Percentiles rank a stretch among this genome's conserved stretches.
Evolutionary conservation across 306 rosid genomes (phyloP).

Genomic region (Vicia villosa): DNA sequence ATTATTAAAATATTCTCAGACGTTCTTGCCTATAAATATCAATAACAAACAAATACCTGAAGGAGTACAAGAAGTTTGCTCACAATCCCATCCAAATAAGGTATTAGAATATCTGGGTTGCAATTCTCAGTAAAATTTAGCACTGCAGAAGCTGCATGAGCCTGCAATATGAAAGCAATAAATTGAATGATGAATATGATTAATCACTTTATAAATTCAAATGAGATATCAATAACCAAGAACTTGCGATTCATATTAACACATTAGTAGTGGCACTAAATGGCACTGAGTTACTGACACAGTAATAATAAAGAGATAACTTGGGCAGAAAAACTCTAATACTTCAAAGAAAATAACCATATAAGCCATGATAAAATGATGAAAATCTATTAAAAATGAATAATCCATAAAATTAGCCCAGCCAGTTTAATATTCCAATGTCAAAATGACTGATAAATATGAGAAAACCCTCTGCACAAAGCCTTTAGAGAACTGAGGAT

Average conservation of each 20-base stretch:
- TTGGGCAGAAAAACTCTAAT: constrained; percentile 19
- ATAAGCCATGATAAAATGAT: constrained; percentile 7
- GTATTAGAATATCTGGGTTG: constrained; percentile 62
- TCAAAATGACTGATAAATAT: constrained; percentile 2
- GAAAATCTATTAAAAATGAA: not conserved
- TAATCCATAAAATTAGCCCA: not conserved
- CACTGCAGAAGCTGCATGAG: constrained; percentile 84
- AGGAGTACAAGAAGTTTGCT: constrained; percentile 70
- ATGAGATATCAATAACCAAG: constrained; percentile 18
- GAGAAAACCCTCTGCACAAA: constrained; percentile 7
- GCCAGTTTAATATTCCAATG: constrained; percentile 11
- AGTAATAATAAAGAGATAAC: not conserved
- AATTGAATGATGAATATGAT: constrained; percentile 15
- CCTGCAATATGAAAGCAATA: constrained; percentile 47
- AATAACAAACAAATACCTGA: constrained; percentile 53
- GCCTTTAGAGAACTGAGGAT: constrained; percentile 10
- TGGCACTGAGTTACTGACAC: not conserved
- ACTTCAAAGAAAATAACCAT: constrained; percentile 12
- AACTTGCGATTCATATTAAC: constrained; percentile 18
- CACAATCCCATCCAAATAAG: constrained; percentile 74
- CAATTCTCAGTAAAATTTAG: constrained; percentile 78
- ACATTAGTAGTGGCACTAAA: constrained; percentile 7
- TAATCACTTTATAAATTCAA: constrained; percentile 3
- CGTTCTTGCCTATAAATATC: constrained; percentile 8
- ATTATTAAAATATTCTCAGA: constrained; percentile 9